Base-by-base conservation (phyloP, 192 early-diverging fungal genomes). In the Phlyctochytrium arcticum region DNA sequence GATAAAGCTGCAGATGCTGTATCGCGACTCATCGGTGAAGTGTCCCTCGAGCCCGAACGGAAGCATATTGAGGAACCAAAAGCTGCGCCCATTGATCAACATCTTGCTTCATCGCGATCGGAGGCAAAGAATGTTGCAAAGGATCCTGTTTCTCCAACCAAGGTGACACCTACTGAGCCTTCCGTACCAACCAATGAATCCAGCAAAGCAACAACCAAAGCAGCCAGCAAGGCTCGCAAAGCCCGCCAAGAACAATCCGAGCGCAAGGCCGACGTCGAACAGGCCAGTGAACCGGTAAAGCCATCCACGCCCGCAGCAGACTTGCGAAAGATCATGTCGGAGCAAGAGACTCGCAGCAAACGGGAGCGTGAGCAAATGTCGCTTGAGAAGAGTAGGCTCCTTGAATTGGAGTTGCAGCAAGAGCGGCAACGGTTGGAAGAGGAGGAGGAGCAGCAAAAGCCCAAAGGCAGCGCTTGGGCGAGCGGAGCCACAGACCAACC, bases 1-100 rank as follows among this genome's bases (percentile, higher is more conserved):
- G n/a, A n/a, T n/a, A n/a, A n/a, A n/a, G n/a, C n/a, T n/a, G 9
- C 61, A 24, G 67, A 69, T 46, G 67, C 61, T 8, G 54, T 69
- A 15, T 61, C 58, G 19, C 49, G 54, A 5, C 51, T 61, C 26
- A 69, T 69, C 42, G 67, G 61, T 23, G 67, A 69, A n/a, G 36
- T 21, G 27, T 35, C 36, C 24, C 53, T 36, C 32, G 61, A 63
- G 15, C 39, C 21, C 33, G 59, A 61, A 35, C 31, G 19, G 5
- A 19, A 46, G 9, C 59, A 46, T 12, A 27, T 29, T 0, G 59
- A 46, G 6, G 39, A 48, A n/a, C 15, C 44, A 30, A 26, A 30
- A 12, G 17, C 44, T 10, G 24, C 21, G n/a, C 4, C 44, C 4
- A 36, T n/a, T 23, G 56, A 37, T 6, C 36, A 23, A 9, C 44